A percentile compares a stretch with the other conserved stretches of the same genome.
Evolutionary conservation across 164 flowering plant species (phyloP).

Genomic region (Protea cynaroides): DNA sequence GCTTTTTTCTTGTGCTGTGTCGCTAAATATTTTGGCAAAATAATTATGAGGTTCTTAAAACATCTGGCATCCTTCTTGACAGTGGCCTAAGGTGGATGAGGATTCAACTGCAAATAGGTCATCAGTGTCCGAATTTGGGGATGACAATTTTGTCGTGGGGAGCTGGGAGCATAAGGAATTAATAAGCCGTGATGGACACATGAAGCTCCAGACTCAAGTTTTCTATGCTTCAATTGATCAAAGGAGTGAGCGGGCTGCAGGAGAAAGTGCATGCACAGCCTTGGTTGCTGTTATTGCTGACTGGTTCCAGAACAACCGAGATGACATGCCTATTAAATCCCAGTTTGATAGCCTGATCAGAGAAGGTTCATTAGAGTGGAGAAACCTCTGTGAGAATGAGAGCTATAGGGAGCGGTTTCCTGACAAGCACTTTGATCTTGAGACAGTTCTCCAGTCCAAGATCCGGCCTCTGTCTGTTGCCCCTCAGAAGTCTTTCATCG

Average conservation of each 20-base stretch:
- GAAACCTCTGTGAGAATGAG: conserved; percentile 83
- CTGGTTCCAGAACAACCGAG: conserved; percentile 80
- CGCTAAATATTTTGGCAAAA: no score
- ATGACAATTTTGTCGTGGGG: conserved; percentile 88
- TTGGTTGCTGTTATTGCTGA: conserved; percentile 95
- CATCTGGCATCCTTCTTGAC: conserved; percentile 14
- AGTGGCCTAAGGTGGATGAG: conserved; percentile 70
- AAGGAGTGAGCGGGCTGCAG: conserved; percentile 89
- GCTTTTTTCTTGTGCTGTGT: no score
- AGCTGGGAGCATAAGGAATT: conserved; percentile 89
- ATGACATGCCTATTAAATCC: conserved; percentile 78
- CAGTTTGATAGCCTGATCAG: conserved; percentile 83
- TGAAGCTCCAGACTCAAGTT: conserved; percentile 76
- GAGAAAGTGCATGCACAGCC: conserved; percentile 97
- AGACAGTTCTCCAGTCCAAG: conserved; percentile 85
- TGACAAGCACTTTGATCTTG: conserved; percentile 96
- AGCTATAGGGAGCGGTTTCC: conserved; percentile 63
- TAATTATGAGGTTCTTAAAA: neutral
- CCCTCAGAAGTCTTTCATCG: conserved; percentile 72
- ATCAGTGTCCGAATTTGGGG: conserved; percentile 94
- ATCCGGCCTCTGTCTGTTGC: conserved; percentile 63
- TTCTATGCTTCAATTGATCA: conserved; percentile 97
- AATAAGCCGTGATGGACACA: conserved; percentile 78
- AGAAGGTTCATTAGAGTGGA: conserved; percentile 95
- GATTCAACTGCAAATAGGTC: conserved; percentile 55